Evolutionary conservation across 768 basidiomycete species (phyloP).

Genomic region (Scleroderma citrinum): DNA sequence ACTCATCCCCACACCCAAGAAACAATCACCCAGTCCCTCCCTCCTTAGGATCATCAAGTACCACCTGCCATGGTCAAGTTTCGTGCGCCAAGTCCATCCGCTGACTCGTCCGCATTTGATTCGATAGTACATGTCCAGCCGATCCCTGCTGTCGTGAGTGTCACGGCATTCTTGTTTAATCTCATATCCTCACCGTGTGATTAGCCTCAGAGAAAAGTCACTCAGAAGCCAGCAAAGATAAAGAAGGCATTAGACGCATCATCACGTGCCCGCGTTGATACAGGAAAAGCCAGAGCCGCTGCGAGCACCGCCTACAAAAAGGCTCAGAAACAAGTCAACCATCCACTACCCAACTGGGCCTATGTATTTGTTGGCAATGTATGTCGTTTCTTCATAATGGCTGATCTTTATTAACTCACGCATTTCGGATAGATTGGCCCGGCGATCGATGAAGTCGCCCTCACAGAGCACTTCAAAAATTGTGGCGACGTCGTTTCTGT

Average conservation of each 20-base stretch:
- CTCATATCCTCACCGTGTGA: background rate
- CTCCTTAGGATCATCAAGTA: background rate
- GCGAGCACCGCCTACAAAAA: conserved; percentile 16
- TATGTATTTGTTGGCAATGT: conserved; percentile 62
- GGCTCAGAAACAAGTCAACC: conserved; percentile 2
- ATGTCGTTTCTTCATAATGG: conserved; percentile 18
- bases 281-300: conserved; percentile 13
- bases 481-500: conserved; percentile 19
- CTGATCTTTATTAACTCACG: conserved; percentile 1
- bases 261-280: conserved; percentile 9
- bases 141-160: conserved; percentile 6
- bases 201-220: background rate
- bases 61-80: conserved; percentile 10
- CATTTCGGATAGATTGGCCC: conserved; percentile 28
- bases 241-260: conserved; percentile 4
- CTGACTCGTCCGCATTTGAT: conserved; percentile 1
- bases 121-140: background rate
- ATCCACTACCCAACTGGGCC: conserved; percentile 13
- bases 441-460: conserved; percentile 16
- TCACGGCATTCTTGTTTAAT: background rate
- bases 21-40: background rate
- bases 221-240: conserved; percentile 1
- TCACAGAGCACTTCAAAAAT: conserved; percentile 17
- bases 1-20: background rate
- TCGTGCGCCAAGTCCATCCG: conserved; percentile 16